A percentile compares a stretch with the other conserved stretches of the same genome.
Conservation (phyloP, 345 rosid genomes). For the Isatis tinctoria region DNA sequence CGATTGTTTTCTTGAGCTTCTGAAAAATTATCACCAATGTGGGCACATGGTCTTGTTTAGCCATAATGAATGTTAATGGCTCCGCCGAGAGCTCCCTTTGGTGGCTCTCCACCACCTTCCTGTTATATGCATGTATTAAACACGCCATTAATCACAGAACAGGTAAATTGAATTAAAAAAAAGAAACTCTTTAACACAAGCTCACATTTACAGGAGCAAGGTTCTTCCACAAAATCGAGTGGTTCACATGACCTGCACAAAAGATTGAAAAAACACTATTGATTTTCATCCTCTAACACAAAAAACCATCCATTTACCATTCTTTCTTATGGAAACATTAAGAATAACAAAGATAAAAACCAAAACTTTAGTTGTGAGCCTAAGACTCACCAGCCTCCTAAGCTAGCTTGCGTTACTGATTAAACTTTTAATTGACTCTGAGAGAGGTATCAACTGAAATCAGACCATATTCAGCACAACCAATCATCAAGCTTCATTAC, state of each 20-base stretch:
- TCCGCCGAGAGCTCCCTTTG: constrained; percentile 64
- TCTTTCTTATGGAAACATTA: neutral
- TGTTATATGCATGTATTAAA: constrained; percentile 27
- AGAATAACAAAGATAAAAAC: neutral
- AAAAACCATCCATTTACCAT: neutral
- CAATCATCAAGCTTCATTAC: too few relatives aligned
- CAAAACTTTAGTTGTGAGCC: neutral
- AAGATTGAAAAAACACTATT: neutral
- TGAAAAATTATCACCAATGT: too few relatives aligned
- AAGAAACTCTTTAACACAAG: neutral
- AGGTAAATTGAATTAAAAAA: neutral
- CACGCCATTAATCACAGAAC: neutral
- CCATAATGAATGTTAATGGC: constrained; percentile 83
- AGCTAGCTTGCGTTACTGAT: neutral
- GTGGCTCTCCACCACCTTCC: constrained; percentile 97
- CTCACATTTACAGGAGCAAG: constrained; percentile 71
- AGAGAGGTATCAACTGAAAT: neutral
- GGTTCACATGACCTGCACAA: constrained; percentile 80
- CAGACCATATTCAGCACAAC: neutral
- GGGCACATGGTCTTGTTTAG: too few relatives aligned
- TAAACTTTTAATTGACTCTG: neutral
- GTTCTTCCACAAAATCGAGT: constrained; percentile 91
- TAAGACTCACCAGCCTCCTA: neutral
- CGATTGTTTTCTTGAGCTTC: too few relatives aligned
- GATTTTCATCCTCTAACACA: neutral